Base-by-base conservation (phyloP, 306 rosid species). In the Quercus ilex region DNA sequence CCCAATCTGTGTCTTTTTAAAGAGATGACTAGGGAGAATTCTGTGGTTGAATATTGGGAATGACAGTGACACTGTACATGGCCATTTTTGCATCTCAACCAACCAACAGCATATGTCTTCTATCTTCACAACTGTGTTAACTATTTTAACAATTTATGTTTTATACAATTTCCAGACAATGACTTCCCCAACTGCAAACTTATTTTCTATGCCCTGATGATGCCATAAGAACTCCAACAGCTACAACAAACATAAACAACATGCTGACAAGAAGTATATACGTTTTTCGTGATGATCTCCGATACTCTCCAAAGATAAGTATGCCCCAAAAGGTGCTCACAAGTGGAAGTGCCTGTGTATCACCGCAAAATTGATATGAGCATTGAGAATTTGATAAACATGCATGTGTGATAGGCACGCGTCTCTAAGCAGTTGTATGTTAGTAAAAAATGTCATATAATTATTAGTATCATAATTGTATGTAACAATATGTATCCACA, bases 321-420 rank as follows among this genome's bases (percentile, higher is more conserved):
- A 92, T 20, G 8, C 94, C 98, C 98, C 97, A 94, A 21, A 94
- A 91, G 11, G 98, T 94, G 89, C 97, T 88, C 80, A 94, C 97
- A 3, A 94, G 92, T 51, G 97, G 98, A 89, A 92, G 93, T 55
- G 98, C 98, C 98, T 92, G 84, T 49, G n/a, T 2, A 79, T 13
- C 65, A 71, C 69, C 62, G 46, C 74, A 75, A 15, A 15, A 26
- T 35, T 58, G 71, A 73, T 43, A 7, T 23, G 13, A 74, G 63
- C 33, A 58, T 65, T 56, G 69, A 17, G 8, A 18, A 67, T 19
- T 28, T 53, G n/a, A 71, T 57, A 38, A 67, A 33, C 56, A 75
- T 9, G 1, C 21, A 78, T 5, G 53, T 21, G 26, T 46, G 30
- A 46, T 30, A 70, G 28, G 56, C 1, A 62, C 18, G 0, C 9